Percentiles rank a stretch among this genome's conserved stretches.
Evolutionary conservation across 768 basidiomycete species (phyloP).

Genomic region (Kondoa subrosea): DNA sequence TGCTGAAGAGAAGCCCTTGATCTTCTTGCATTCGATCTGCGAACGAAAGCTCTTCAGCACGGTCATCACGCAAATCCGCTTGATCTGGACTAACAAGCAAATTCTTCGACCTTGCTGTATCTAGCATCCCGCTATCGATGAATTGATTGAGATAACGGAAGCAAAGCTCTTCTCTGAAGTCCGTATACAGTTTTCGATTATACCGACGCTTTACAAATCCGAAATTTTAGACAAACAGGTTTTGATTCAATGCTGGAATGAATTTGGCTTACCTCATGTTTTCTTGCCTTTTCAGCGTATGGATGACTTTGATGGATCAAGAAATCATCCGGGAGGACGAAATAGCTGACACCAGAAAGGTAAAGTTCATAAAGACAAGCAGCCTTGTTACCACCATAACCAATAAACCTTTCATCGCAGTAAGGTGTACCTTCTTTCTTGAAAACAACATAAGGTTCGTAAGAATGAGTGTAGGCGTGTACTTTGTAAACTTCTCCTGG

Average conservation of each 20-base stretch:
- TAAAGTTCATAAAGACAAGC: constrained; percentile 85
- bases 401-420: constrained; percentile 81
- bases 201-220: constrained; percentile 42
- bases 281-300: constrained; percentile 59
- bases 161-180: constrained; percentile 64
- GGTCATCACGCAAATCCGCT: background rate
- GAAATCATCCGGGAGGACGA: constrained; percentile 72
- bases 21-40: constrained; percentile 28
- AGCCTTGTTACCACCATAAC: constrained; percentile 83
- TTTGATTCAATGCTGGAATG: constrained; percentile 6
- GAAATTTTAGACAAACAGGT: background rate
- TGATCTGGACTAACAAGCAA: constrained; percentile 27
- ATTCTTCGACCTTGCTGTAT: constrained; percentile 42
- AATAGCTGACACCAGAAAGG: constrained; percentile 64
- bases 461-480: constrained; percentile 54
- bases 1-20: constrained; percentile 25
- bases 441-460: constrained; percentile 76
- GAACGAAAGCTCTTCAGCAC: background rate
- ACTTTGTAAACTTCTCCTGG: constrained; percentile 57
- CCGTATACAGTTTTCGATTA: constrained; percentile 58
- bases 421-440: constrained; percentile 57
- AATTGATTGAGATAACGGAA: constrained; percentile 51
- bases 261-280: constrained; percentile 48
- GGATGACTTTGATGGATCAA: constrained; percentile 70
- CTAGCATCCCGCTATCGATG: constrained; percentile 40